Base-by-base conservation (phyloP, 257 asterid species). In the Hygrophila difformis region DNA sequence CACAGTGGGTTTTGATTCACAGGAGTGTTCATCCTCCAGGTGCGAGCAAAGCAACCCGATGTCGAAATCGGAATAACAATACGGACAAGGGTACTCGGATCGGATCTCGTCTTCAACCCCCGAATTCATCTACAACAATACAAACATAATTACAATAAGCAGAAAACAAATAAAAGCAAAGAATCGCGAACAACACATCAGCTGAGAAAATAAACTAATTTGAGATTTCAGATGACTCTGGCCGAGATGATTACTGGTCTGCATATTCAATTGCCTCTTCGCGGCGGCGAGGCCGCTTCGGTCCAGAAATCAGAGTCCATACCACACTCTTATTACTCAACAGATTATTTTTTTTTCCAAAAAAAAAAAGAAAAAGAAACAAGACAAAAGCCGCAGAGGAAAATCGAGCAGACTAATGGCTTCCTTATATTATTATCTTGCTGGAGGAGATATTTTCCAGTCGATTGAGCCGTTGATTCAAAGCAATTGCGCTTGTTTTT, bases 271-370 rank as follows among this genome's bases (percentile, higher is more conserved):
- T 47, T 76, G 97, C 47, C 87, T 70, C 74, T 83, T 83, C 21
- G 92, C 93, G 50, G 81, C 88, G 15, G 88, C 80, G 36, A 82
- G 68, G 39, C 95, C 88, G 40, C 78, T n/a, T n/a, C 62, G 56
- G 75, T 65, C 88, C 93, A 76, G 60, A 80, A 80, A 64, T 83
- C 88, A 18, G 88, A 73, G 55, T 83, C 97, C 97, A 87, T 87
- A 40, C 58, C 46, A 50, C 28, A 36, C 1, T 1, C 14, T 18
- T 16, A 44, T 2, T 26, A 3, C 4, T 8, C 31, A 29, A 11
- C 36, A n/a, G n/a, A n/a, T n/a, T n/a, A n/a, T n/a, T n/a, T n/a
- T n/a, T n/a, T n/a, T n/a, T n/a, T n/a, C n/a, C 37, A 3, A 28
- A 33, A 5, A 28, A 35, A 15, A 44, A 34, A 14, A 19, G 11